Conservation (phyloP, 176 grass and related monocot species). For the Aegilops speltoides region DNA sequence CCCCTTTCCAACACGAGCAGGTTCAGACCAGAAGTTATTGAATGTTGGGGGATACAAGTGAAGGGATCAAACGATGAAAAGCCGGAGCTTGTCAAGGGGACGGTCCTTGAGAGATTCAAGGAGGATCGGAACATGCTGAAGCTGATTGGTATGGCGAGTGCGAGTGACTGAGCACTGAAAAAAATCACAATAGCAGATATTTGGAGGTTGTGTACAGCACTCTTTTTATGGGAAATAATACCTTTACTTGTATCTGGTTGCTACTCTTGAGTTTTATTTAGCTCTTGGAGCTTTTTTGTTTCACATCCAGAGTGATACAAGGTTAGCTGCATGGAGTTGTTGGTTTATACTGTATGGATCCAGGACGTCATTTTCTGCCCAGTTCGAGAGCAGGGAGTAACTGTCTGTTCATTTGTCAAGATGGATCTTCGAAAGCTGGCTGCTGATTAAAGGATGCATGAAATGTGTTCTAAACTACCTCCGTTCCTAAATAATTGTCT, state of each 20-base stretch:
- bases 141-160: conserved; percentile 80
- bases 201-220: conserved; percentile 14
- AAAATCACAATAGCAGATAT: background rate
- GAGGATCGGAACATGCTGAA: conserved; percentile 99
- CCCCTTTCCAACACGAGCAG: conserved; percentile 59
- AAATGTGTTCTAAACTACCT: background rate
- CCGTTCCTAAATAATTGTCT: too few relatives aligned
- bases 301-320: conserved; percentile 13
- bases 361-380: background rate
- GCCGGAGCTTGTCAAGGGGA: conserved; percentile 51
- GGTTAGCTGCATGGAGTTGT: conserved; percentile 8
- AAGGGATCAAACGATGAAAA: conserved; percentile 49
- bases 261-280: background rate
- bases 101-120: conserved; percentile 95
- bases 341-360: background rate
- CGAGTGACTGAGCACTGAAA: conserved; percentile 53
- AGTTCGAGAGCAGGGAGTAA: background rate
- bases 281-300: background rate
- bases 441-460: background rate
- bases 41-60: conserved; percentile 81
- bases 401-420: background rate
- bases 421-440: background rate
- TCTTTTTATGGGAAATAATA: conserved; percentile 1
- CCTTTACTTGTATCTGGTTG: background rate
- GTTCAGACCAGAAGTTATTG: conserved; percentile 76